Conservation (phyloP, 164 flowering plant genomes). For the Paratinospora sagittata region DNA sequence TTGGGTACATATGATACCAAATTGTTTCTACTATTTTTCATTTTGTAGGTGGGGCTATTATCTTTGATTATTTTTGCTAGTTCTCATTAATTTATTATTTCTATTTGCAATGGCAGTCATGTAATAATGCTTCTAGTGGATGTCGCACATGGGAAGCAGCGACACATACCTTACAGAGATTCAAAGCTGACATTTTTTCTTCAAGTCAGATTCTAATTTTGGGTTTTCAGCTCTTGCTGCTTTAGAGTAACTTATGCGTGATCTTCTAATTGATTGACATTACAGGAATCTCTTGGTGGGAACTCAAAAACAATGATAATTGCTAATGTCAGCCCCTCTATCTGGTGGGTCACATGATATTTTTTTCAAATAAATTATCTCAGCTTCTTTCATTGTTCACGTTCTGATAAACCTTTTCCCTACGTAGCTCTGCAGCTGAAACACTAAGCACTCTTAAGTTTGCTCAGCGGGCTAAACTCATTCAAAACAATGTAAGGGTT, state of each 20-base stretch:
- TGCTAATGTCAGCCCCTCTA: slow-evolving; percentile 94
- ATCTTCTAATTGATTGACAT: slow-evolving; percentile 4
- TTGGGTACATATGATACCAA: slow-evolving; percentile 51
- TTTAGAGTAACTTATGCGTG: slow-evolving; percentile 3
- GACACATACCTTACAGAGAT: slow-evolving; percentile 94
- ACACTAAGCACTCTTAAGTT: slow-evolving; percentile 91
- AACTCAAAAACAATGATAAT: slow-evolving; percentile 97
- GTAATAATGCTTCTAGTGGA: slow-evolving; percentile 93
- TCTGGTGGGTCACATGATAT: slow-evolving; percentile 44
- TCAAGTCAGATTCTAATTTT: slow-evolving; percentile 48
- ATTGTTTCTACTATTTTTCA: slow-evolving; percentile 9
- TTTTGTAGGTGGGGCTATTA: slow-evolving; percentile 2
- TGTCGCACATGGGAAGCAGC: slow-evolving; percentile 80
- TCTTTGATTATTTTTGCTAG: background rate
- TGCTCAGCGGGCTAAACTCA: slow-evolving; percentile 95
- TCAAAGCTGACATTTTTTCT: slow-evolving; percentile 97
- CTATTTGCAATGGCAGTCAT: slow-evolving; percentile 50
- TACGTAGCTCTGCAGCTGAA: slow-evolving; percentile 81
- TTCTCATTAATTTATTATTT: background rate
- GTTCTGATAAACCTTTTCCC: slow-evolving; percentile 1
- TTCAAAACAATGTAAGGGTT: slow-evolving; percentile 84
- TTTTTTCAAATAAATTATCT: background rate
- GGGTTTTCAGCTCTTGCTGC: background rate
- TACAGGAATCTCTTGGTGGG: slow-evolving; percentile 98
- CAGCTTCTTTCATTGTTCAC: background rate